These are phyloP conservation scores for Tetratostichococcus sp. DNA, from an alignment of 139 green algal genomes.

Conservation along the genomic window DNA sequence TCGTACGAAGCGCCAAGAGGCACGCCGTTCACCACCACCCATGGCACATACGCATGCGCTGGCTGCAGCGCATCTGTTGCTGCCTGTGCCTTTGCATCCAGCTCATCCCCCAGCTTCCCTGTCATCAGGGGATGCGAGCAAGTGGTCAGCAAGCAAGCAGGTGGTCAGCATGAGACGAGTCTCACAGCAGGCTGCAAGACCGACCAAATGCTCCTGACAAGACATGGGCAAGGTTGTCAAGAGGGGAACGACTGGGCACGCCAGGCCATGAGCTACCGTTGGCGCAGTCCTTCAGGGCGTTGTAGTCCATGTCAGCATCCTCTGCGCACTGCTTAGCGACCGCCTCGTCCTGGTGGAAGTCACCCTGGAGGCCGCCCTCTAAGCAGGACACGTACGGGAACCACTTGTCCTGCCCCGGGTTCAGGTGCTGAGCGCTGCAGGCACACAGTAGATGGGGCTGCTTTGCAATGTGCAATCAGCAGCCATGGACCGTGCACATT, in stretches of 20 bases:
- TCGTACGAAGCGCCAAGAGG: conserved; percentile 15
- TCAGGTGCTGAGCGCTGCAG: conserved; percentile 12
- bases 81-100: conserved; percentile 17
- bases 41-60: conserved; percentile 27
- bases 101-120: conserved; percentile 15
- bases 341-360: not conserved
- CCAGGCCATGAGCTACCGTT: no score
- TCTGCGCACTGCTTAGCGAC: conserved; percentile 16
- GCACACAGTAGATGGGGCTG: no score
- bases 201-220: no score
- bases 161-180: no score
- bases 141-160: no score
- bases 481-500: no score
- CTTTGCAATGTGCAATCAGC: no score
- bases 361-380: not conserved
- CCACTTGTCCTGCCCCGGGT: conserved; percentile 6
- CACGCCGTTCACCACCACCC: conserved; percentile 35
- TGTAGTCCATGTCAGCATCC: conserved; percentile 5
- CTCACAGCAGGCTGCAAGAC: no score
- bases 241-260: no score
- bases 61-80: conserved; percentile 24
- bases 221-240: no score
- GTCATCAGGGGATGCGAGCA: not conserved
- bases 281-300: conserved; percentile 16
- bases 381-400: conserved; percentile 28